phyloP scores from a whole-genome alignment of 177 flowering plant genomes.

The Vitis hybrid region DNA sequence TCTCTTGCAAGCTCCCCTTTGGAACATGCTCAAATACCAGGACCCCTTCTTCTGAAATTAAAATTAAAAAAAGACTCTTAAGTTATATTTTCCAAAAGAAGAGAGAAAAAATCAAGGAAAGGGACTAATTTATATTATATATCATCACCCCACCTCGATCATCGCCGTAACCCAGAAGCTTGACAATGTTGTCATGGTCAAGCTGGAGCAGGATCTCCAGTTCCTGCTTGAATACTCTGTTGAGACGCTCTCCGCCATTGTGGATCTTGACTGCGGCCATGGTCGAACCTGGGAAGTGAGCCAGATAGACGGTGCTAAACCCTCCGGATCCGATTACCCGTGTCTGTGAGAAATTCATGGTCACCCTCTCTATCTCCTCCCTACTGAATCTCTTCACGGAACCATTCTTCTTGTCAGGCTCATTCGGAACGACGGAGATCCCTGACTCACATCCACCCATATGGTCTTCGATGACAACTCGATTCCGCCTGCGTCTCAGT shows the following conservation, averaged over 20 bases:
- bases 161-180: slow-evolving; percentile 65
- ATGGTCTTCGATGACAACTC: neutral
- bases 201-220: slow-evolving; percentile 48
- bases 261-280: slow-evolving; percentile 60
- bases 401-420: too few species aligned
- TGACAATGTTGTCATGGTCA: slow-evolving; percentile 58
- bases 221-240: slow-evolving; percentile 59
- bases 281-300: slow-evolving; percentile 24
- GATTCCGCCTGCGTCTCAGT: neutral
- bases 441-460: neutral
- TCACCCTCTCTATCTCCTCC: slow-evolving; percentile 49
- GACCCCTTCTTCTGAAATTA: slow-evolving; percentile 54
- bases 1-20: slow-evolving; percentile 64
- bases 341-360: slow-evolving; percentile 35
- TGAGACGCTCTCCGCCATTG: slow-evolving; percentile 49
- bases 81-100: too few species aligned
- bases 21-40: slow-evolving; percentile 62
- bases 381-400: slow-evolving; percentile 40
- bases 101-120: too few species aligned
- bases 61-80: neutral
- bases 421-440: too few species aligned
- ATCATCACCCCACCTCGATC: slow-evolving; percentile 40
- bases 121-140: too few species aligned
- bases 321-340: slow-evolving; percentile 72
- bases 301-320: slow-evolving; percentile 72